phyloP scores from a whole-genome alignment of 345 rosid genomes.

The Melastoma malabathricum region DNA sequence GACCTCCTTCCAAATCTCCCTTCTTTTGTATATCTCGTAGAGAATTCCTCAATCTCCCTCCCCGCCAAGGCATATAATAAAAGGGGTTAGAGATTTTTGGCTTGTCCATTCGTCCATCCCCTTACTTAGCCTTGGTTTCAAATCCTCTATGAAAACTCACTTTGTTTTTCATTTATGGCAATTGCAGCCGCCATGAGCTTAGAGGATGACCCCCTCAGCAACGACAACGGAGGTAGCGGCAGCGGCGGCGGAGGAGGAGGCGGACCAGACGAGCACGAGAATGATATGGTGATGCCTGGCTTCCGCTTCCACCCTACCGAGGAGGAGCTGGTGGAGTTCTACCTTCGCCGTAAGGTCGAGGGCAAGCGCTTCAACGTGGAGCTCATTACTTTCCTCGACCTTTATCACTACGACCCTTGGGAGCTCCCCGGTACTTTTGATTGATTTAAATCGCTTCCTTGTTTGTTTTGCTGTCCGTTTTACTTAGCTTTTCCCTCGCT shows the following conservation, averaged over 20 bases:
- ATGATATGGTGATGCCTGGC: constrained; percentile 98
- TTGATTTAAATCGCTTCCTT: background rate
- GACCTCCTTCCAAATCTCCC: too few species aligned
- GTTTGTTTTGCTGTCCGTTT: too few species aligned
- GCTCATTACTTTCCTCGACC: constrained; percentile 97
- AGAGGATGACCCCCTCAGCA: constrained; percentile 15
- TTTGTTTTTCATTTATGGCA: constrained; percentile 40
- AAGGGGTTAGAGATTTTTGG: too few species aligned
- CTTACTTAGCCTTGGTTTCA: background rate
- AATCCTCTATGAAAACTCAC: constrained; percentile 2
- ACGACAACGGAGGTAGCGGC: constrained; percentile 3
- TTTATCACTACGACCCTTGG: constrained; percentile 99
- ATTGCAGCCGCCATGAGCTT: constrained; percentile 54
- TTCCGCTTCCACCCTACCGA: constrained; percentile 97
- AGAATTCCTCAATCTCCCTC: background rate
- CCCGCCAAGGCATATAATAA: background rate
- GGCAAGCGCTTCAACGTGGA: constrained; percentile 97
- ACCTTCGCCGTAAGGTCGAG: constrained; percentile 99
- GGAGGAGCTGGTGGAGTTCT: constrained; percentile 97
- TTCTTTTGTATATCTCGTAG: constrained; percentile 1
- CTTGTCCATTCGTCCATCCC: too few species aligned
- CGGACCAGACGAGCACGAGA: constrained; percentile 57
- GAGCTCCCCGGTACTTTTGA: constrained; percentile 87
- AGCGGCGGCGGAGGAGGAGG: constrained; percentile 9
- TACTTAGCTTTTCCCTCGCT: too few species aligned